These are phyloP conservation scores for Colletotrichum ledebouriae DNA, from an alignment of 2,329 filamentous ascomycete species.

Conservation along the genomic window DNA sequence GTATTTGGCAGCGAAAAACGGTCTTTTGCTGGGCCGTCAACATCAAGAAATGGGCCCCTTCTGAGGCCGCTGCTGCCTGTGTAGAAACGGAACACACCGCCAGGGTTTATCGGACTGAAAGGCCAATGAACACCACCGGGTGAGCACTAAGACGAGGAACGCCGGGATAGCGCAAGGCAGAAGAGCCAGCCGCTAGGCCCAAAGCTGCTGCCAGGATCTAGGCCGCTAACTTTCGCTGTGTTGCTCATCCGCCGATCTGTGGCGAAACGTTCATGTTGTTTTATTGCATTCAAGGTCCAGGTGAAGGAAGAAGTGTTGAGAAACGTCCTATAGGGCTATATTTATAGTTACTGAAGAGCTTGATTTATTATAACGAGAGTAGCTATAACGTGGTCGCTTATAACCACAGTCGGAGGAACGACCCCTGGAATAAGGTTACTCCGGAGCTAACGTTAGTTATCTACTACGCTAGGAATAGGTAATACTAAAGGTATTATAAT, in stretches of 20 bases:
- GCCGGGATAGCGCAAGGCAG: conserved; percentile 7
- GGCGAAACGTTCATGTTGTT: neutral
- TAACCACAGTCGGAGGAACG: too few species aligned
- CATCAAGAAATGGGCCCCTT: neutral
- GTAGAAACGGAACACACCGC: neutral
- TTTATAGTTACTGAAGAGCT: too few species aligned
- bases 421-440: too few species aligned
- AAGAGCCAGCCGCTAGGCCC: conserved; percentile 10
- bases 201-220: conserved; percentile 1
- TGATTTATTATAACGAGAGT: too few species aligned
- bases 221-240: conserved; percentile 6
- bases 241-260: conserved; percentile 28
- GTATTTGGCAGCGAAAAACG: neutral
- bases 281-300: neutral
- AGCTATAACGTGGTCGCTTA: too few species aligned
- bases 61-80: conserved; percentile 38
- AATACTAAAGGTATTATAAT: too few species aligned
- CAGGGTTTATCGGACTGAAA: neutral
- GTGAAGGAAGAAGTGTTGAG: neutral
- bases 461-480: too few species aligned
- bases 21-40: neutral
- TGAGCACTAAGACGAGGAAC: conserved; percentile 13
- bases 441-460: too few species aligned
- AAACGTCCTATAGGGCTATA: too few species aligned
- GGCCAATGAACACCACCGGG: neutral